Conservation (phyloP, 495 filamentous ascomycete genomes). For the Aspergillus panamensis region DNA sequence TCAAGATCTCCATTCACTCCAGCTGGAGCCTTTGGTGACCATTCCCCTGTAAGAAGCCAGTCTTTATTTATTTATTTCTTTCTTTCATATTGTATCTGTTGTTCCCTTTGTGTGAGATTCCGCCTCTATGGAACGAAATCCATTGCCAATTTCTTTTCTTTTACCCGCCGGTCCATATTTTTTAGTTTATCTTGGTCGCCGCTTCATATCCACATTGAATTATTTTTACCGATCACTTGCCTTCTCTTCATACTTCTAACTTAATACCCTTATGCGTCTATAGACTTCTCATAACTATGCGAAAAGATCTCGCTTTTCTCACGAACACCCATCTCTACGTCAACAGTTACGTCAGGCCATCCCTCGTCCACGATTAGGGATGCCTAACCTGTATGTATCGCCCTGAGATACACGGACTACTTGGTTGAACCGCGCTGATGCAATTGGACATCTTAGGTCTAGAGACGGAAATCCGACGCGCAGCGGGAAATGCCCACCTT, state of each 20-base stretch:
- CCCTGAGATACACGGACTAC: constrained; percentile 6
- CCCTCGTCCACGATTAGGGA: constrained; percentile 27
- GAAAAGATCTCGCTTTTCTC: constrained; percentile 18
- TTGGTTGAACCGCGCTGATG: constrained; percentile 9
- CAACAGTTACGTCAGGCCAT: constrained; percentile 25
- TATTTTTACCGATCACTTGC: background rate
- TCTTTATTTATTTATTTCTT: background rate
- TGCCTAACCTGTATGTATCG: constrained; percentile 31
- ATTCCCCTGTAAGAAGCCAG: background rate
- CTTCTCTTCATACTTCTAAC: background rate
- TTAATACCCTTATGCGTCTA: background rate
- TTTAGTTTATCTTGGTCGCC: background rate
- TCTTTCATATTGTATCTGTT: background rate
- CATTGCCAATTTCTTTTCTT: constrained; percentile 4
- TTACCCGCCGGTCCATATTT: background rate
- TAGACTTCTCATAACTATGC: constrained; percentile 34
- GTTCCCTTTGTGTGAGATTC: background rate
- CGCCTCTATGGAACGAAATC: background rate
- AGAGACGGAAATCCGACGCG: constrained; percentile 12
- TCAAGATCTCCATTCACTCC: constrained; percentile 1
- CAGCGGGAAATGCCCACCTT: background rate
- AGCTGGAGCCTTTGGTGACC: background rate
- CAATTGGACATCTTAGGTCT: background rate
- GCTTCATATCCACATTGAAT: background rate
- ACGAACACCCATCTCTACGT: constrained; percentile 24